Evolutionary conservation across 2,329 filamentous ascomycete species (phyloP).

Genomic region (Nothophoma quercina): DNA sequence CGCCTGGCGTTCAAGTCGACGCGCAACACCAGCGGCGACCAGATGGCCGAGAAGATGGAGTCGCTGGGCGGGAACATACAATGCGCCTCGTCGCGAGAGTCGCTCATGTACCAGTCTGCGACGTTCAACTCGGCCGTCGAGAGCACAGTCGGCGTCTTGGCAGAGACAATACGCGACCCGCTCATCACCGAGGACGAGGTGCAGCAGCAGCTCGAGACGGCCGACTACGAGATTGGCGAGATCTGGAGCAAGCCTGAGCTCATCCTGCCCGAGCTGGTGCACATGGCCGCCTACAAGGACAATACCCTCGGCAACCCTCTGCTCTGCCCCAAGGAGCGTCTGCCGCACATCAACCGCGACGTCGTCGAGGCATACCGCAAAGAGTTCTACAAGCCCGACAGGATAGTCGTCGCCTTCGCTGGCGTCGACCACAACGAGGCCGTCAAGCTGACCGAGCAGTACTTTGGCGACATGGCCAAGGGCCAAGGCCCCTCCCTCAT

Average conservation of each 20-base stretch:
- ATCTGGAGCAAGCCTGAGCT: slow-evolving; percentile 98
- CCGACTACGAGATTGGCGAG: slow-evolving; percentile 93
- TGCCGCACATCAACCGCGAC: slow-evolving; percentile 74
- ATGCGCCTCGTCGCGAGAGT: slow-evolving; percentile 93
- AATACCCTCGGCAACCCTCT: slow-evolving; percentile 96
- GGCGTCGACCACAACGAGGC: slow-evolving; percentile 85
- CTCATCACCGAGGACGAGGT: slow-evolving; percentile 87
- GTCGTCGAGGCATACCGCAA: slow-evolving; percentile 81
- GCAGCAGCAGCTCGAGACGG: slow-evolving; percentile 83
- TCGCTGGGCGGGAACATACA: slow-evolving; percentile 94
- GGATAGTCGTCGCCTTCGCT: slow-evolving; percentile 94
- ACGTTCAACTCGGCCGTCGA: slow-evolving; percentile 95
- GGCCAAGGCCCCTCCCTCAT: slow-evolving; percentile 54
- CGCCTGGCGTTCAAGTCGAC: slow-evolving; percentile 94
- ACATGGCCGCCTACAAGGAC: slow-evolving; percentile 93
- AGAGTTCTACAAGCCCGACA: slow-evolving; percentile 85
- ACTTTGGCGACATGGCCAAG: slow-evolving; percentile 89
- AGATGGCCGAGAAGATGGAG: slow-evolving; percentile 88
- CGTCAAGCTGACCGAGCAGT: slow-evolving; percentile 78
- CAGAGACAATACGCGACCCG: slow-evolving; percentile 91
- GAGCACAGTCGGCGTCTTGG: slow-evolving; percentile 80
- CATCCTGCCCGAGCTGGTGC: slow-evolving; percentile 92
- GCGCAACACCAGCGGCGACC: slow-evolving; percentile 72
- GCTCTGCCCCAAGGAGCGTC: slow-evolving; percentile 84
- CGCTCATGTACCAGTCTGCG: slow-evolving; percentile 98